Base-by-base conservation (phyloP, 2,329 filamentous ascomycete species). In the Colletotrichum melonis region DNA sequence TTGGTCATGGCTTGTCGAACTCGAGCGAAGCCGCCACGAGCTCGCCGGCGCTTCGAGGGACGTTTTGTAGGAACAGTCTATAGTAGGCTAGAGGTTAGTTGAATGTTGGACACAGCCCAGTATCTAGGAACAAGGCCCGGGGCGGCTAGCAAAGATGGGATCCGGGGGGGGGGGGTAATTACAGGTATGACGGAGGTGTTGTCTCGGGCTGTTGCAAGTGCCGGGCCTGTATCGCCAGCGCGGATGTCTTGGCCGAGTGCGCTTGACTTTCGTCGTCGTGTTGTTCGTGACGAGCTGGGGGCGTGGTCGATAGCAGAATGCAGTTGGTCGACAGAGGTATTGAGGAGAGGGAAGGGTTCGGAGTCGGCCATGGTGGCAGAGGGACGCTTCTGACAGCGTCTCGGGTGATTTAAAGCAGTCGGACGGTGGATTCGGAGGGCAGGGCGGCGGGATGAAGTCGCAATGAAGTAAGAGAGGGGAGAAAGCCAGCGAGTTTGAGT, bases 341-440 rank as follows among this genome's bases (percentile, higher is more conserved):
- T 88, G 76, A 91, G 84, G 52, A 87, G 82, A 68, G 89, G 89
- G 74, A 91, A 91, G 24, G 89, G 89, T 80, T 91, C 88, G 74
- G 84, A 75, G 59, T 68, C 63, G 54, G 72, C 68, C 72, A 74
- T 74, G 64, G 19, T 74, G 30, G n/a, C 30, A 49, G 24, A 4
- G 38, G 46, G 32, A 32, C 46, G 52, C 46, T 49, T 28, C 49
- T 26, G 67, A 54, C 14, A 62, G 67, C 56, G 71, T 66, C 56
- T 56, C 67, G 56, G 56, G 63, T 71, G 28, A 49, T 73, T 73
- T 73, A 66, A 66, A 73, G 56, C 62, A 38, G 35, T 19, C 55
- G 49, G 35, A 46, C 28, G n/a, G n/a, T 19, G 56, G 52, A 12
- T 38, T 63, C 49, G 55, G 58, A 30, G 57, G 56, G 54, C 42